Evolutionary conservation across 2,329 filamentous ascomycete genomes (phyloP).

Genomic region (Ceratocystis destructans): DNA sequence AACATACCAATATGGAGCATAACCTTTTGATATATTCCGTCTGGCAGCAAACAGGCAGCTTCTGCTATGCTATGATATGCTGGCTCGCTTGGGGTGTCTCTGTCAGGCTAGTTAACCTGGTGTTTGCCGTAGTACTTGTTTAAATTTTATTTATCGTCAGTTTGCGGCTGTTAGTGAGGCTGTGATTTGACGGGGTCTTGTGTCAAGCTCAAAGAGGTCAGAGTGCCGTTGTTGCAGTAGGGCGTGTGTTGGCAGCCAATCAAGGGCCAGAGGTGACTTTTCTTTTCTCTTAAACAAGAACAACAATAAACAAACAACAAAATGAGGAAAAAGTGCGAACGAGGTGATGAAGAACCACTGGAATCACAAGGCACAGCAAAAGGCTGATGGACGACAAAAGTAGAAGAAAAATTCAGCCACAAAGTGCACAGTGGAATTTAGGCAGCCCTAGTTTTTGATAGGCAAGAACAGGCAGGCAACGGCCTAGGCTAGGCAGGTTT

Average conservation of each 20-base stretch:
- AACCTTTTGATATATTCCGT: too few relatives aligned
- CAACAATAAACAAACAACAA: not conserved
- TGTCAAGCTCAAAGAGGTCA: too few relatives aligned
- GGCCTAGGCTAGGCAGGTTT: too few relatives aligned
- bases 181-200: too few relatives aligned
- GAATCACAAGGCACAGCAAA: not conserved
- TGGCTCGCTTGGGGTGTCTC: not conserved
- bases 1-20: too few relatives aligned
- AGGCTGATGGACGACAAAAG: too few relatives aligned
- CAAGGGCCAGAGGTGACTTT: not conserved
- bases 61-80: not conserved
- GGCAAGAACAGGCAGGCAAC: too few relatives aligned
- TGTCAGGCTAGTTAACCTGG: too few relatives aligned
- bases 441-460: too few relatives aligned
- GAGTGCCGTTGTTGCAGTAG: not conserved
- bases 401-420: too few relatives aligned
- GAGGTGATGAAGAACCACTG: not conserved
- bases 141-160: not conserved
- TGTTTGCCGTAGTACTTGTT: constrained; percentile 1
- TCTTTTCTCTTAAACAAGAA: not conserved
- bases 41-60: too few relatives aligned
- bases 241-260: not conserved
- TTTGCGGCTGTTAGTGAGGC: not conserved
- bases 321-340: not conserved
- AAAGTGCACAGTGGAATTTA: too few relatives aligned